These are phyloP conservation scores for Radiomyces spectabilis DNA, from an alignment of 192 early-diverging fungal species.

Conservation along the genomic window DNA sequence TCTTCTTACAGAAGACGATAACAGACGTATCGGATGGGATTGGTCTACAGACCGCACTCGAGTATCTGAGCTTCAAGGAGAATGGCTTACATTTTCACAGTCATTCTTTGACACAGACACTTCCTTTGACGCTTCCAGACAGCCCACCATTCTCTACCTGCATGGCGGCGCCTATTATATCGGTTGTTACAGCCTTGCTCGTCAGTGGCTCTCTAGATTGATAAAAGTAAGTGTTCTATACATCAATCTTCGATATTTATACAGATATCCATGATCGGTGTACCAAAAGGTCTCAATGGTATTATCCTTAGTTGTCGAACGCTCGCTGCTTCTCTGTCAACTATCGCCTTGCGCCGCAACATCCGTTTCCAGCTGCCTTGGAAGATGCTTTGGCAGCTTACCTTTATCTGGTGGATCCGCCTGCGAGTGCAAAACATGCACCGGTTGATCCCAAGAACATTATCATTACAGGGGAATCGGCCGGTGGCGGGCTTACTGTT, in stretches of 20 bases:
- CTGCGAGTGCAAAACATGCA: constrained; percentile 30
- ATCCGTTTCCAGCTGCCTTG: constrained; percentile 74
- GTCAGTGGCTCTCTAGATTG: constrained; percentile 31
- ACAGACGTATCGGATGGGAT: constrained; percentile 30
- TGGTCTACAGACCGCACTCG: constrained; percentile 29
- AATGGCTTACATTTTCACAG: constrained; percentile 23
- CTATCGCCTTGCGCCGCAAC: constrained; percentile 78
- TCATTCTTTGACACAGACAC: too few species aligned
- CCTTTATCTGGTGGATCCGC: constrained; percentile 50
- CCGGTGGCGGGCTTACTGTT: constrained; percentile 56
- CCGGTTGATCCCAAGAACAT: constrained; percentile 47
- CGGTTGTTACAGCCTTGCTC: constrained; percentile 28
- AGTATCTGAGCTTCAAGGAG: constrained; percentile 19
- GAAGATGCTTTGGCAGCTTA: constrained; percentile 78
- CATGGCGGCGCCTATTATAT: constrained; percentile 71
- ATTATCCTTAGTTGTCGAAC: constrained; percentile 13
- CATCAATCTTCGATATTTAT: too few species aligned
- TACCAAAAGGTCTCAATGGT: too few species aligned
- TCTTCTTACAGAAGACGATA: constrained; percentile 22
- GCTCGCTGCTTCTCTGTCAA: constrained; percentile 32
- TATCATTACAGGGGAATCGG: constrained; percentile 61
- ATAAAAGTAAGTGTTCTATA: constrained; percentile 32
- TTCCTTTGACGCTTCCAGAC: constrained; percentile 17
- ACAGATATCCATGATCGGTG: too few species aligned
- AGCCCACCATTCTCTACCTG: constrained; percentile 58